Conservation (phyloP, 768 basidiomycete species). For the Strobilomyces dryophilus region DNA sequence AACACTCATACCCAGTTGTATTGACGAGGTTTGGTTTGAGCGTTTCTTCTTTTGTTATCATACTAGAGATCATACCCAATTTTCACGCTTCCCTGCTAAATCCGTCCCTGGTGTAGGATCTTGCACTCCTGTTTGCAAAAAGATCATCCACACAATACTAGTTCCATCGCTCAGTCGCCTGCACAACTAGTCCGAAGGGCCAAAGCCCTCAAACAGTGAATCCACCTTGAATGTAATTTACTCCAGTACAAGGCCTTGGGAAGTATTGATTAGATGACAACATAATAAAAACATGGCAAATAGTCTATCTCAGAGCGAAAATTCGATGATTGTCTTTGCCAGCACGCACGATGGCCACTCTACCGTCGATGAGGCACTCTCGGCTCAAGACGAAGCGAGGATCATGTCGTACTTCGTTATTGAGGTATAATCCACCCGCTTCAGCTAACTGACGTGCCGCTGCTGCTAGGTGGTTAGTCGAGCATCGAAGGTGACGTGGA, state of each 20-base stretch:
- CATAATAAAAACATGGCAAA: not conserved
- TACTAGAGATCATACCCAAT: constrained; percentile 8
- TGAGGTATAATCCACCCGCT: constrained; percentile 69
- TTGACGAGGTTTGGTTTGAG: constrained; percentile 10
- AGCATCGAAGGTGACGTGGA: not conserved
- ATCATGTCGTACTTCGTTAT: constrained; percentile 57
- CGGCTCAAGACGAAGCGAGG: constrained; percentile 37
- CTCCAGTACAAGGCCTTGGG: not conserved
- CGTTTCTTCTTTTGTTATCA: constrained; percentile 20
- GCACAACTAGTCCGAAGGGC: not conserved
- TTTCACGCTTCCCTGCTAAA: not conserved
- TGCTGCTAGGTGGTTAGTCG: constrained; percentile 38
- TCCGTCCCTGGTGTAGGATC: constrained; percentile 15
- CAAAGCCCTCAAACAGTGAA: not conserved
- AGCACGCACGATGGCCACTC: constrained; percentile 61
- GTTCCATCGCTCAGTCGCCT: not conserved
- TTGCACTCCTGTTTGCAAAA: constrained; percentile 16
- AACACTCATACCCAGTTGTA: not conserved
- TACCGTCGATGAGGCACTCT: constrained; percentile 54
- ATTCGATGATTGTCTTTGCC: constrained; percentile 72
- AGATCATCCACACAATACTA: constrained; percentile 1
- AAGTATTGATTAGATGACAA: not conserved
- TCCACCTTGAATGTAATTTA: constrained; percentile 12
- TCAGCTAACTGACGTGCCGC: constrained; percentile 60
- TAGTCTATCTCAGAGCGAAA: constrained; percentile 36